phyloP scores from a whole-genome alignment of 306 rosid genomes.

The Sicyos edulis region DNA sequence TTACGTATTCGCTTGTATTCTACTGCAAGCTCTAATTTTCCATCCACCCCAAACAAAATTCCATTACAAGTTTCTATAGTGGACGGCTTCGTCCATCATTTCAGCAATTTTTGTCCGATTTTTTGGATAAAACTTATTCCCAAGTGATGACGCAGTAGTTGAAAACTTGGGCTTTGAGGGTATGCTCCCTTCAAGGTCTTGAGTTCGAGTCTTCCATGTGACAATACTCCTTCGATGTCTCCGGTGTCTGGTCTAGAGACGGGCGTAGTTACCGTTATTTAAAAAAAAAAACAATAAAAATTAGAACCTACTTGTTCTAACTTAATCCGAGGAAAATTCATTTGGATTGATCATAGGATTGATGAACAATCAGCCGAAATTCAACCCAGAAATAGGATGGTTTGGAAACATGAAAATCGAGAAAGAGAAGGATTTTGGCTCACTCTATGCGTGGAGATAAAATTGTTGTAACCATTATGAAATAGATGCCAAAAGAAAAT shows the following conservation, averaged over 20 bases:
- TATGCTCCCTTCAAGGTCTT: too few species aligned
- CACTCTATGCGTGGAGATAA: neutral
- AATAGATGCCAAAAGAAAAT: too few species aligned
- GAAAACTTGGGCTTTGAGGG: too few species aligned
- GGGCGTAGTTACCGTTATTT: too few species aligned
- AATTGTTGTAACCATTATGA: neutral
- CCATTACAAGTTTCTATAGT: neutral
- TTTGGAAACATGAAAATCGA: neutral
- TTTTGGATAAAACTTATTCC: too few species aligned
- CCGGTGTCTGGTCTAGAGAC: too few species aligned
- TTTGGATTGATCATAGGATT: neutral
- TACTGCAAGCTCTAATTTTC: neutral
- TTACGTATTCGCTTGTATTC: conserved; percentile 10
- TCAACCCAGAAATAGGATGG: neutral
- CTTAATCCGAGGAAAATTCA: neutral
- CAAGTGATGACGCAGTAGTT: too few species aligned
- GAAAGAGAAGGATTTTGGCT: neutral
- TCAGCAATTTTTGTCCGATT: neutral
- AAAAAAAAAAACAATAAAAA: too few species aligned
- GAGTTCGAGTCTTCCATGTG: too few species aligned
- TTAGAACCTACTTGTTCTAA: neutral
- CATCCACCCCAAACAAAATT: neutral
- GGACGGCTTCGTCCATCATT: conserved; percentile 3
- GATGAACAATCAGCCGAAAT: neutral
- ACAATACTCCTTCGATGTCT: too few species aligned